Evolutionary conservation across 2,329 filamentous ascomycete species (phyloP).

Genomic region (Neoarthrinium moseri): DNA sequence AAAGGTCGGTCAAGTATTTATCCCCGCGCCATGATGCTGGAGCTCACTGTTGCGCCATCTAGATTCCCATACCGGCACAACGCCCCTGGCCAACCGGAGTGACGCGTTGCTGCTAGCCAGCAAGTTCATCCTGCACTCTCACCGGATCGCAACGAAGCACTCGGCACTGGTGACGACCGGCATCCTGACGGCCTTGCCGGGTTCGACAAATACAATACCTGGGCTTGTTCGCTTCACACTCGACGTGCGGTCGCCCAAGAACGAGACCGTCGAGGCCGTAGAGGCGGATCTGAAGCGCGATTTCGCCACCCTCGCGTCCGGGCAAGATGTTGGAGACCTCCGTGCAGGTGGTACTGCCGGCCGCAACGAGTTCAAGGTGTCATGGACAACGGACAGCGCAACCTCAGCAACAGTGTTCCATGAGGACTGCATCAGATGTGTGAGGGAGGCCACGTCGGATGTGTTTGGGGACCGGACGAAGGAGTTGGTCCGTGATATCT

Average conservation of each 20-base stretch:
- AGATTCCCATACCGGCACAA: conserved; percentile 75
- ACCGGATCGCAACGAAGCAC: conserved; percentile 59
- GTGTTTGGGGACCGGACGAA: conserved; percentile 48
- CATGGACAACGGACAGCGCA: conserved; percentile 60
- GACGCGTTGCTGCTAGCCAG: conserved; percentile 68
- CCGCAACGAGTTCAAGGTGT: conserved; percentile 18
- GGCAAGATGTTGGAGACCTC: conserved; percentile 48
- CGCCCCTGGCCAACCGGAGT: conserved; percentile 62
- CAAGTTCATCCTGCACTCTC: conserved; percentile 65
- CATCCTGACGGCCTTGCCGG: conserved; percentile 64
- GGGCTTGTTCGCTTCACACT: conserved; percentile 66
- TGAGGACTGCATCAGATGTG: conserved; percentile 63
- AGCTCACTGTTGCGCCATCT: background rate
- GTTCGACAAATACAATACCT: conserved; percentile 73
- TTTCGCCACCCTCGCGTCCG: conserved; percentile 59
- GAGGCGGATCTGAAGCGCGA: conserved; percentile 55
- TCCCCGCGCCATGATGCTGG: background rate
- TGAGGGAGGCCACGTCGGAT: conserved; percentile 56
- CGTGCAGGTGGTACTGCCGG: conserved; percentile 28
- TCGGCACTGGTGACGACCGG: conserved; percentile 68
- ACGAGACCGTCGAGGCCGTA: background rate
- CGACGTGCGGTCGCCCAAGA: conserved; percentile 53
- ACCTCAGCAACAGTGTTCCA: conserved; percentile 65
- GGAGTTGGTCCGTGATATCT: conserved; percentile 33
- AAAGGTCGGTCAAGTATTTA: conserved; percentile 29